phyloP scores from a whole-genome alignment of 306 rosid genomes.

The Gastrolobium villosum region DNA sequence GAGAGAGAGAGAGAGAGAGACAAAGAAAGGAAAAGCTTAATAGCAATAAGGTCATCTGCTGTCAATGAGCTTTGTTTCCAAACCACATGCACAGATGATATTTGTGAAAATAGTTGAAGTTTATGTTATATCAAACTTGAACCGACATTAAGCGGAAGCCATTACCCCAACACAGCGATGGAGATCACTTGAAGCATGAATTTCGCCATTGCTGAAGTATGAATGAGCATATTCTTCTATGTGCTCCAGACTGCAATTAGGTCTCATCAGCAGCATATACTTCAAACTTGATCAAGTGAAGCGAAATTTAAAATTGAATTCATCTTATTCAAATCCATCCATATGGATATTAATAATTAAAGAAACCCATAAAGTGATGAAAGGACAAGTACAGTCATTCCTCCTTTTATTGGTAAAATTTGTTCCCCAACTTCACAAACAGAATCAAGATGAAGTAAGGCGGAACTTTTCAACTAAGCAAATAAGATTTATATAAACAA shows the following conservation, averaged over 20 bases:
- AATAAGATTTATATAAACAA: constrained; percentile 14
- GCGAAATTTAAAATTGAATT: constrained; percentile 26
- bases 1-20: neutral
- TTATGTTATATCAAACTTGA: constrained; percentile 40
- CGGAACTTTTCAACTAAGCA: constrained; percentile 6
- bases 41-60: neutral
- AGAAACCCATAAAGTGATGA: constrained; percentile 19
- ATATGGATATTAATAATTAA: constrained; percentile 18
- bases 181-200: constrained; percentile 74
- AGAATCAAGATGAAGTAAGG: constrained; percentile 15
- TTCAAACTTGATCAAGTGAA: constrained; percentile 41
- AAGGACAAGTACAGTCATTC: constrained; percentile 20
- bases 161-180: constrained; percentile 61
- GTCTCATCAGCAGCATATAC: constrained; percentile 23
- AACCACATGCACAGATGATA: constrained; percentile 1
- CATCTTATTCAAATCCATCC: constrained; percentile 35
- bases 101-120: neutral
- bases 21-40: neutral
- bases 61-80: constrained; percentile 17
- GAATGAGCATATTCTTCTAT: constrained; percentile 87
- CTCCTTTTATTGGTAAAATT: constrained; percentile 34
- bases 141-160: constrained; percentile 33
- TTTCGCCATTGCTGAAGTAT: constrained; percentile 77
- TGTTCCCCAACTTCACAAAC: constrained; percentile 25
- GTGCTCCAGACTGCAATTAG: constrained; percentile 73